phyloP scores from a whole-genome alignment of 345 rosid species.

The Raphanus raphanistrum region DNA sequence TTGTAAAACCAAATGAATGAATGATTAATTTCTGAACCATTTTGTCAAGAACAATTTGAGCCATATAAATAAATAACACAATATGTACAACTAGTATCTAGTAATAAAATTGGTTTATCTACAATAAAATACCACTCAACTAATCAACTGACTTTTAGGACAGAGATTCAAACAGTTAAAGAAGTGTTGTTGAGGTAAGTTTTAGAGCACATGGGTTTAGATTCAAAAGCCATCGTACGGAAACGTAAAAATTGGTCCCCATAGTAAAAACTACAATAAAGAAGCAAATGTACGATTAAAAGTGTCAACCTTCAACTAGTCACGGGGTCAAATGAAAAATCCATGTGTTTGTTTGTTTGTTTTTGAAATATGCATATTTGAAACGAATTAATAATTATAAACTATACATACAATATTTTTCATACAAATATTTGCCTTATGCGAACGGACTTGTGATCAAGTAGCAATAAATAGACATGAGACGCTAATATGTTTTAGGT shows the following conservation, averaged over 20 bases:
- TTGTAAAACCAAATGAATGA: neutral
- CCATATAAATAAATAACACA: neutral
- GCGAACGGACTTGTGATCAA: no score
- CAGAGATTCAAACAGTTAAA: conserved; percentile 7
- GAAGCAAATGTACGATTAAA: conserved; percentile 10
- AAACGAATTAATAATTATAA: no score
- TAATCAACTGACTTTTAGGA: neutral
- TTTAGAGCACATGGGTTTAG: conserved; percentile 7
- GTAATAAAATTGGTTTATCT: neutral
- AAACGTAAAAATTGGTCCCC: conserved; percentile 28
- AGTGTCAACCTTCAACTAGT: neutral
- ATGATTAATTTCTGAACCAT: neutral
- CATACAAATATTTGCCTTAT: no score
- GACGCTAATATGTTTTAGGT: no score
- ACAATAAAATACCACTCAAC: neutral
- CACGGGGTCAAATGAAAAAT: neutral
- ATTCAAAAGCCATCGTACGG: conserved; percentile 19
- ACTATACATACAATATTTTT: no score
- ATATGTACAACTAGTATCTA: no score
- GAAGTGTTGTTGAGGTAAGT: conserved; percentile 3
- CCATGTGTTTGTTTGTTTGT: neutral
- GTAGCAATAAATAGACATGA: no score
- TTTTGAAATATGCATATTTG: neutral
- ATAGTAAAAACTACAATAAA: conserved; percentile 1
- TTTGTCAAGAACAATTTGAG: neutral